These are phyloP conservation scores for Ploettnerulaceae sp. DNA, from an alignment of 2,329 filamentous ascomycete genomes.

Conservation along the genomic window DNA sequence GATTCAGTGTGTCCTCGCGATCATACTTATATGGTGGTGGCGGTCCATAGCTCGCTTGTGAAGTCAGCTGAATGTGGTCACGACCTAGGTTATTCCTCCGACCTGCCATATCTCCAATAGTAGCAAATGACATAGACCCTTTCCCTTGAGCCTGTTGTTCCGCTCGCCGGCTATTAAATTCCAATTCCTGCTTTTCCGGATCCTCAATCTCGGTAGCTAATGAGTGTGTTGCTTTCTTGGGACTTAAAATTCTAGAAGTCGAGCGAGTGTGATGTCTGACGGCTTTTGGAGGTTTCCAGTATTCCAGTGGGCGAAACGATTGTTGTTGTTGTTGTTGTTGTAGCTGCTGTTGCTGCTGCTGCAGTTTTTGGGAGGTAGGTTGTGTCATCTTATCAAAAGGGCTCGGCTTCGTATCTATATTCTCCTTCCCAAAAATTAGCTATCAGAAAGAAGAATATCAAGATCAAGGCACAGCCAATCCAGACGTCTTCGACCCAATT, in stretches of 20 bases:
- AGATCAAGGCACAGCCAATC: slow-evolving; percentile 2
- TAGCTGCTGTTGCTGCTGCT: background rate
- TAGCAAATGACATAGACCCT: slow-evolving; percentile 17
- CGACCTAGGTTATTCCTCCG: slow-evolving; percentile 8
- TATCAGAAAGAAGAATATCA: background rate
- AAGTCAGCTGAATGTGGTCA: slow-evolving; percentile 9
- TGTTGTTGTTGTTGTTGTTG: slow-evolving; percentile 7
- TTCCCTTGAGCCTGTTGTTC: slow-evolving; percentile 9
- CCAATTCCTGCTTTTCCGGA: slow-evolving; percentile 5
- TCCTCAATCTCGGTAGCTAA: slow-evolving; percentile 7
- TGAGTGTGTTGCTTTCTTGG: slow-evolving; percentile 11
- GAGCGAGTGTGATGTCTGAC: slow-evolving; percentile 21
- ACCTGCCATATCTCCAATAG: slow-evolving; percentile 11
- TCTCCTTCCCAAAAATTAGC: background rate
- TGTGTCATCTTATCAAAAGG: background rate
- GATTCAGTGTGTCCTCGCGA: slow-evolving; percentile 14
- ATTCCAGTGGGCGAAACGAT: slow-evolving; percentile 22
- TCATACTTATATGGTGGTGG: no score
- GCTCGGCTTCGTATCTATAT: slow-evolving; percentile 6
- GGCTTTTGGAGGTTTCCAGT: slow-evolving; percentile 27
- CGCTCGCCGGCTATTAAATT: slow-evolving; percentile 7
- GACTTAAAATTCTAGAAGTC: slow-evolving; percentile 17
- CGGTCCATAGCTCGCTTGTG: no score
- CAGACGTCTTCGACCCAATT: background rate
- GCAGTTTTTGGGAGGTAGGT: background rate